These are phyloP conservation scores for Gentiana dahurica DNA, from an alignment of 257 asterid species.

Conservation along the genomic window DNA sequence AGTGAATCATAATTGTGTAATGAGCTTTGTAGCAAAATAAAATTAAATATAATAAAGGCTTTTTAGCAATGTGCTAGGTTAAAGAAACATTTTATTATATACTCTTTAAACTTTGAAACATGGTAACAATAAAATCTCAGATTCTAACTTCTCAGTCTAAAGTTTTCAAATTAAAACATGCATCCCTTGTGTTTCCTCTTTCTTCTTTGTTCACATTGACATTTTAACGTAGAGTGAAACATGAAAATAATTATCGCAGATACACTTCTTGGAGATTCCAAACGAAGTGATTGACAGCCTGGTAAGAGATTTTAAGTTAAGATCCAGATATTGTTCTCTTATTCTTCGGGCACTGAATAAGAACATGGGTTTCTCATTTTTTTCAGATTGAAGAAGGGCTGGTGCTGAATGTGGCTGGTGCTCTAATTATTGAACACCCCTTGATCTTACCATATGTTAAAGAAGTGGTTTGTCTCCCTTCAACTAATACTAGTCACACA, in stretches of 20 bases:
- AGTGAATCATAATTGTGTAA: too few relatives aligned
- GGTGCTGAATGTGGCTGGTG: constrained; percentile 91
- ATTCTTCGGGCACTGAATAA: neutral
- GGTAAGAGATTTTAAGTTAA: constrained; percentile 30
- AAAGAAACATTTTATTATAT: too few relatives aligned
- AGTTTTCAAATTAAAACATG: too few relatives aligned
- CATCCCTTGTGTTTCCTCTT: too few relatives aligned
- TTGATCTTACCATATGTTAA: constrained; percentile 63
- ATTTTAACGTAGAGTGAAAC: too few relatives aligned
- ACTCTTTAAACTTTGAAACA: too few relatives aligned
- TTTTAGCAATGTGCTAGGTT: too few relatives aligned
- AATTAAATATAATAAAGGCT: too few relatives aligned
- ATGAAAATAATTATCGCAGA: constrained; percentile 37
- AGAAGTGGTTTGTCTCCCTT: constrained; percentile 51
- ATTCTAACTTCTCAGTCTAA: too few relatives aligned
- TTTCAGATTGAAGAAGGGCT: constrained; percentile 68
- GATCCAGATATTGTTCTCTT: neutral
- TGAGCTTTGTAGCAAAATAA: too few relatives aligned
- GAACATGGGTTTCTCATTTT: constrained; percentile 2
- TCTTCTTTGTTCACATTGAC: too few relatives aligned
- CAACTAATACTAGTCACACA: neutral
- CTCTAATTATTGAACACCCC: constrained; percentile 85
- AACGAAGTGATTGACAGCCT: constrained; percentile 58
- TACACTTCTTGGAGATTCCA: constrained; percentile 75
- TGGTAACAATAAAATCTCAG: too few relatives aligned